Evolutionary conservation across 768 basidiomycete species (phyloP), one percentile per base, ranked within the genome.

Genomic region (Boletales sp.): DNA sequence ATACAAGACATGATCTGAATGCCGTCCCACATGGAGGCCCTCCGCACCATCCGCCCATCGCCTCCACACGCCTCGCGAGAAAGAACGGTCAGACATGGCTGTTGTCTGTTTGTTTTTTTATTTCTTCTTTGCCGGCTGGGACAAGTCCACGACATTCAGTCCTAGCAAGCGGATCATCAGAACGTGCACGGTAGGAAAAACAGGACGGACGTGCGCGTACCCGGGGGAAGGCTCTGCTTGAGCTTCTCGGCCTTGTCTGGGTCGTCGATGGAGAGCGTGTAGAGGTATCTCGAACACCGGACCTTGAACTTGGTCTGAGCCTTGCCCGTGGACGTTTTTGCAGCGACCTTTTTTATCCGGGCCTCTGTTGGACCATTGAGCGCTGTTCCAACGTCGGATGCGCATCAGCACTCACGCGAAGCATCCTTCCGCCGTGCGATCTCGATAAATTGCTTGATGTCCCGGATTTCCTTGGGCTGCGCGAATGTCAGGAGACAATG

Each of bases 231-330:
- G 65, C 84, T 86, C 78, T 90, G 90, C 78, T 87, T 83, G 63
- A 99, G 84, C 79, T 97, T 99, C 71, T 97, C 94, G 36, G 97
- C 95, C 81, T 97, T 98, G 72, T 97, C 94, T 65, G 90, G 83
- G 76, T 99, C 97, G 69, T 93, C 88, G 68, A 98, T 72, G 54
- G 85, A 82, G 56, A 98, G 83, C n/a, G 97, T 98, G 86, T 99
- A 99, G 54, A 94, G 86, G 73, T 94, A 94, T 70, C 90, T 82
- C 53, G 90, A 87, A 78, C 94, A 97, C 70, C 97, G 83, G 68
- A 99, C 84, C 82, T 99, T 99, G 85, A 98, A 97, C 77, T 98
- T 99, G 68, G 90, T 95, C 73, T 83, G 79, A 32, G 78, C 77
- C 76, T 91, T 91, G 62, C 82, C 86, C 43, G 80, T 79, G 31